These are phyloP conservation scores for Aspergillus sparsus DNA, from an alignment of 495 filamentous ascomycete genomes.

Conservation along the genomic window DNA sequence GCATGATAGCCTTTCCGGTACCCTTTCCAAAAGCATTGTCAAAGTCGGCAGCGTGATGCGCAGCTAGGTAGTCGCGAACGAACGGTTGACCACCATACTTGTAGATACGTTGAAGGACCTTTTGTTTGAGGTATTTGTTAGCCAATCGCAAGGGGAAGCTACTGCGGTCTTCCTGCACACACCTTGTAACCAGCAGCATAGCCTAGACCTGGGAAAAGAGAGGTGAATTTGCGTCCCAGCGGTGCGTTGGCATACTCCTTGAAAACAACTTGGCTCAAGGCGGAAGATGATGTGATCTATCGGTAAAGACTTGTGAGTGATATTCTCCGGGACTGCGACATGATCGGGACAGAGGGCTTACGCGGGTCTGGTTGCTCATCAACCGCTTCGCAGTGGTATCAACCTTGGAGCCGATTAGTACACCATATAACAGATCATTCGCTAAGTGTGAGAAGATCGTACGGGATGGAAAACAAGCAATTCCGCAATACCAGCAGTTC, in stretches of 20 bases:
- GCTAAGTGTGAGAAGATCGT: slow-evolving; percentile 31
- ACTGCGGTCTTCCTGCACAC: slow-evolving; percentile 16
- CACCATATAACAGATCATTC: neutral
- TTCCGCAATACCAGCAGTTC: slow-evolving; percentile 92
- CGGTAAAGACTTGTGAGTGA: neutral
- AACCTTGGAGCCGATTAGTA: slow-evolving; percentile 59
- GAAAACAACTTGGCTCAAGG: slow-evolving; percentile 90
- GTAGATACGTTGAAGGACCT: slow-evolving; percentile 93
- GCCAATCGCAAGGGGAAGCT: slow-evolving; percentile 4
- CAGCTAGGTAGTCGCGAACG: slow-evolving; percentile 84
- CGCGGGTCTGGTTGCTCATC: slow-evolving; percentile 94
- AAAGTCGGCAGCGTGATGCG: slow-evolving; percentile 78
- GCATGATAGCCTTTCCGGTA: slow-evolving; percentile 97
- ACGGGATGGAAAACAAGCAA: slow-evolving; percentile 96
- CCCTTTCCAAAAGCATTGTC: slow-evolving; percentile 91
- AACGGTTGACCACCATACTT: slow-evolving; percentile 99
- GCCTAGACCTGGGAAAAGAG: slow-evolving; percentile 92
- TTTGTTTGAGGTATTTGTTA: slow-evolving; percentile 13
- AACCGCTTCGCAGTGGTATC: slow-evolving; percentile 98
- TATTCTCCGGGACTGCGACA: neutral
- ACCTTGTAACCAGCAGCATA: slow-evolving; percentile 99
- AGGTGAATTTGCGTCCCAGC: slow-evolving; percentile 78
- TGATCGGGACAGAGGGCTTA: slow-evolving; percentile 33
- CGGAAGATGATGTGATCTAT: slow-evolving; percentile 59
- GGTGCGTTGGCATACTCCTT: slow-evolving; percentile 79